Conservation (phyloP, 805 yeast species). For the Zygosaccharomyces pseudorouxii region DNA sequence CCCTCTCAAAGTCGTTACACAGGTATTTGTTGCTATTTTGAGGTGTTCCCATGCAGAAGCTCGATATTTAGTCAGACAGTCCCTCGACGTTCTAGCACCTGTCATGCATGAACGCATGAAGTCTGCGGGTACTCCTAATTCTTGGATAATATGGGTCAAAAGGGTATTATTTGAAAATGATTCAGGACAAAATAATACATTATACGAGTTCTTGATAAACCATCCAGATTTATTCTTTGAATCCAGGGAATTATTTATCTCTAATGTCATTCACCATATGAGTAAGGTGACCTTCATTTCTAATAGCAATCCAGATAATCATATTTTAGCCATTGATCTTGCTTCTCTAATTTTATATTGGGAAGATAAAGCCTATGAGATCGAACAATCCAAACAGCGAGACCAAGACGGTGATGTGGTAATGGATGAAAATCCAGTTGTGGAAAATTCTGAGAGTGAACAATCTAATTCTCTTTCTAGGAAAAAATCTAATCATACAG, state of each 20-base stretch:
- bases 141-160: constrained; percentile 94
- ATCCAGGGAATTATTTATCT: constrained; percentile 83
- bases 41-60: constrained; percentile 84
- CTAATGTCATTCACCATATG: constrained; percentile 87
- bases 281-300: constrained; percentile 78
- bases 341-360: constrained; percentile 82
- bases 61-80: constrained; percentile 75
- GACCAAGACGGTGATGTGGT: constrained; percentile 24
- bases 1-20: constrained; percentile 82
- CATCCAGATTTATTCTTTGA: constrained; percentile 81
- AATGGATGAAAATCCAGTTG: constrained; percentile 26
- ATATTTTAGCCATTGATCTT: constrained; percentile 78
- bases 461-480: background rate
- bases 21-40: constrained; percentile 84
- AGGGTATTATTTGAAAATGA: constrained; percentile 86
- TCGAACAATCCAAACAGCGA: constrained; percentile 9
- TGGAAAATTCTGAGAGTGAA: background rate
- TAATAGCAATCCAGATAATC: constrained; percentile 76
- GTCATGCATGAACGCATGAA: constrained; percentile 67
- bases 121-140: constrained; percentile 43
- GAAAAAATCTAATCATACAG: constrained; percentile 38
- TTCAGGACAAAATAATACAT: constrained; percentile 78
- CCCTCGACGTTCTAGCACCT: constrained; percentile 84
- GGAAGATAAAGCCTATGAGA: constrained; percentile 55
- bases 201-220: constrained; percentile 82